phyloP scores from a whole-genome alignment of 2,329 filamentous ascomycete genomes.

The Stylonectria norvegica region DNA sequence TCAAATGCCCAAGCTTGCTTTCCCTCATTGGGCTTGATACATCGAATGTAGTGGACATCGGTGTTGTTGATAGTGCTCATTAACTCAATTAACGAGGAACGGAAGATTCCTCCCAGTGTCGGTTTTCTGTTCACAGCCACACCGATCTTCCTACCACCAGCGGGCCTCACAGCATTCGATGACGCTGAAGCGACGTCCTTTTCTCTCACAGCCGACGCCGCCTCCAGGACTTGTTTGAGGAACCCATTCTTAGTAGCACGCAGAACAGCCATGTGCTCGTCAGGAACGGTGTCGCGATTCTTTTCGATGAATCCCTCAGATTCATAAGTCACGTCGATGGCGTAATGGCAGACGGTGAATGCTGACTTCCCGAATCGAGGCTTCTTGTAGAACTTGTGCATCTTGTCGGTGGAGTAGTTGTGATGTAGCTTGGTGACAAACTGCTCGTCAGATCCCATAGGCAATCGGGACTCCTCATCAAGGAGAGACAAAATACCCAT shows the following conservation, averaged over 20 bases:
- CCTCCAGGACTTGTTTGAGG: constrained; percentile 77
- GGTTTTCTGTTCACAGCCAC: constrained; percentile 94
- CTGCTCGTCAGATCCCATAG: constrained; percentile 95
- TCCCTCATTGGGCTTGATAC: constrained; percentile 97
- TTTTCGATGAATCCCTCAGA: constrained; percentile 99
- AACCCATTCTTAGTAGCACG: constrained; percentile 81
- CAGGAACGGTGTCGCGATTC: constrained; percentile 96
- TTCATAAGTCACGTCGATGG: constrained; percentile 96
- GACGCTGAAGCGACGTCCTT: constrained; percentile 70
- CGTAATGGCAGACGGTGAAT: constrained; percentile 98
- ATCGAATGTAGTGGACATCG: constrained; percentile 97
- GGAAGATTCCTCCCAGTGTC: constrained; percentile 97
- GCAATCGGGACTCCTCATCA: constrained; percentile 92
- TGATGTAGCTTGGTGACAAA: constrained; percentile 96
- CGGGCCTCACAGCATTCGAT: constrained; percentile 72
- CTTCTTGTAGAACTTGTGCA: constrained; percentile 98
- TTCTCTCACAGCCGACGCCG: constrained; percentile 81
- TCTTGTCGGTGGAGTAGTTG: constrained; percentile 85
- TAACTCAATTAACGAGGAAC: constrained; percentile 93
- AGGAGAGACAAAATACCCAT: constrained; percentile 87
- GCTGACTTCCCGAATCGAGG: constrained; percentile 94
- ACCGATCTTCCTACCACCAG: constrained; percentile 79
- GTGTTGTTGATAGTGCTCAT: constrained; percentile 98
- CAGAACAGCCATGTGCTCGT: constrained; percentile 95
- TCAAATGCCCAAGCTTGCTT: constrained; percentile 98